Base-by-base conservation (phyloP, 176 grass and related monocot genomes). In the Aegilops longissima region DNA sequence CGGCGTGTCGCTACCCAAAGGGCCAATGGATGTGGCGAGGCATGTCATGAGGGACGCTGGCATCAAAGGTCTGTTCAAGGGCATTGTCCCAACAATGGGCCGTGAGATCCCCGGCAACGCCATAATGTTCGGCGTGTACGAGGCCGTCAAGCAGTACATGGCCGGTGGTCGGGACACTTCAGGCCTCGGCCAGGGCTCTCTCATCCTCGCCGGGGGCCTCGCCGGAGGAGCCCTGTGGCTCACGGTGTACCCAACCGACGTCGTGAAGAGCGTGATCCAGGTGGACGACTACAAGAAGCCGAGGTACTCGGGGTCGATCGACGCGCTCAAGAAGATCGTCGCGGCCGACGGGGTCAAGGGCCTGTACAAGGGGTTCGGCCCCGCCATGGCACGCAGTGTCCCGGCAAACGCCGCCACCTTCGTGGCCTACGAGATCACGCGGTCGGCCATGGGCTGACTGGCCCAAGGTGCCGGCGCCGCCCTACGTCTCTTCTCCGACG, bases 241-340 rank as follows among this genome's bases (percentile, higher is more conserved):
- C 4, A 70, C 73, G 0, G 95, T 98, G 61, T 98, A 95, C 71
- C 95, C 93, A 2, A 92, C 96, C 23, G 96, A 98, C 39, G 91
- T 98, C 9, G 86, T 98, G 17, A 93, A 98, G 90, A 98, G 96
- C 20, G 96, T 95, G 80, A 90, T 98, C 84, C 93, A 95, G 93
- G 96, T 98, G 66, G 95, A 98, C 29, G 91, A 95, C 73, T 95
- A 87, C 88, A 95, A 92, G 89, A 95, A 93, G 30, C 95, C 95
- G 1, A 93, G 86, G 78, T 98, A 94, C 77, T 90, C 83, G 0
- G 95, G 95, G 12, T 95, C 95, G 3, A 64, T 95, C 1, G 85
- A 89, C 45, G 95, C 95, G 9, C 40, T 98, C 73, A 90, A 88
- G 84, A 98, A 95, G 90, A 95, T 95, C 17, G 54, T 98, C 12